Percentiles rank a stretch among this genome's conserved stretches.
Evolutionary conservation across 352 stramenopile genomes (phyloP).

Genomic region (Paralagenidium karlingii): DNA sequence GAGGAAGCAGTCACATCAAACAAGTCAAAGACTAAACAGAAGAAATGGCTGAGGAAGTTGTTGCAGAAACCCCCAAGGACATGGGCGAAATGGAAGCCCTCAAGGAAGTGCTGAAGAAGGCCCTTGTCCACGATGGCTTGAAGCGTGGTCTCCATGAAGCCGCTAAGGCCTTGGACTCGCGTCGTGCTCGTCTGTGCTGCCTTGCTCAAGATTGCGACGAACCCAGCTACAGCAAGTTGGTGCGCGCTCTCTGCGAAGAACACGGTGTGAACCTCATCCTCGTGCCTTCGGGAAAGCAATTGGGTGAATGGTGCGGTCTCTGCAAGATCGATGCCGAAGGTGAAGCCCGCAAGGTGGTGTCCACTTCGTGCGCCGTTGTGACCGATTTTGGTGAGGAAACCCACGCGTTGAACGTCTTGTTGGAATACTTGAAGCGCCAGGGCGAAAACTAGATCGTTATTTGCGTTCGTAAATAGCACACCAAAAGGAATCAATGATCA

Average conservation of each 20-base stretch:
- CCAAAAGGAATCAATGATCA: neutral
- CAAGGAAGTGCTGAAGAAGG: constrained; percentile 98
- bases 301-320: constrained; percentile 98
- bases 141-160: constrained; percentile 98
- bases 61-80: constrained; percentile 87
- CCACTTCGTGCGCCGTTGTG: constrained; percentile 96
- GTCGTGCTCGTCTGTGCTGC: constrained; percentile 96
- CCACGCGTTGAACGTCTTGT: constrained; percentile 94
- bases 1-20: constrained; percentile 32
- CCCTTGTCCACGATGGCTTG: constrained; percentile 98
- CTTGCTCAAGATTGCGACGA: constrained; percentile 99
- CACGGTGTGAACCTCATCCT: constrained; percentile 91
- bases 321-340: constrained; percentile 98
- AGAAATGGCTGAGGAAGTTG: constrained; percentile 90
- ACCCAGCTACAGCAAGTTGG: constrained; percentile 98
- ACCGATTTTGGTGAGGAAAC: constrained; percentile 99
- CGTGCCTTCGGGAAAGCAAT: constrained; percentile 91
- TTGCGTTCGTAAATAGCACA: neutral
- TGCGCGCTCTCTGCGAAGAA: constrained; percentile 92
- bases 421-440: constrained; percentile 98
- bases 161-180: constrained; percentile 97
- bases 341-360: constrained; percentile 97
- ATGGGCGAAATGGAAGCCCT: constrained; percentile 95
- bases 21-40: constrained; percentile 24
- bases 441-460: constrained; percentile 73